Conservation (phyloP, 139 green algal genomes). For the Yamagishiella unicocca region DNA sequence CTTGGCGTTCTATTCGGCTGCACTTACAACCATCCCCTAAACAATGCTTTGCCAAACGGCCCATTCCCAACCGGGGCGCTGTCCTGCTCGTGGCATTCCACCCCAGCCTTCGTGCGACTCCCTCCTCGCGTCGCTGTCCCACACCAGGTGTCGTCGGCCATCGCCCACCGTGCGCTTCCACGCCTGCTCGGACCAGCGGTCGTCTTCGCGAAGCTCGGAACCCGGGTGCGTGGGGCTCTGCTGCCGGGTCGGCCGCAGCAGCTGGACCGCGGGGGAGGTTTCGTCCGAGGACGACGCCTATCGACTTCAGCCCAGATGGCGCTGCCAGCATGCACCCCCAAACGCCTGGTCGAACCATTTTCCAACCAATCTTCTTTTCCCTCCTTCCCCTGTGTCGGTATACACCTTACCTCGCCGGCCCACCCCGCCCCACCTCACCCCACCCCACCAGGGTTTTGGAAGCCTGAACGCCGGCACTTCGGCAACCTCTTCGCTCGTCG, state of each 20-base stretch:
- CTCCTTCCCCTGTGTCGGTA: too few species aligned
- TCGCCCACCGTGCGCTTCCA: background rate
- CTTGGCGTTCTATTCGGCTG: too few species aligned
- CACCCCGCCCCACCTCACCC: background rate
- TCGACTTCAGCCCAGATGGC: background rate
- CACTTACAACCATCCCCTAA: too few species aligned
- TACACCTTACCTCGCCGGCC: background rate
- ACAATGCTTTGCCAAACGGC: too few species aligned
- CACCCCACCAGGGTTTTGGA: slow-evolving; percentile 22
- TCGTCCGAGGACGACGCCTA: background rate
- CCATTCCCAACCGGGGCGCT: too few species aligned
- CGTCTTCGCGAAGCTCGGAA: slow-evolving; percentile 22
- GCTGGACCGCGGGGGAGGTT: too few species aligned
- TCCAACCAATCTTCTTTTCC: too few species aligned
- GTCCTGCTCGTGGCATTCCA: too few species aligned
- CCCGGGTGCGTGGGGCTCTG: background rate
- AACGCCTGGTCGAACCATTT: too few species aligned
- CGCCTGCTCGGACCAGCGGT: background rate
- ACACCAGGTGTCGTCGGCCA: slow-evolving; percentile 13
- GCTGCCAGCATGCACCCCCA: too few species aligned
- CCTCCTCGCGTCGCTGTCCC: too few species aligned
- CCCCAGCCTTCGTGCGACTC: too few species aligned
- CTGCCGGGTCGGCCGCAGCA: background rate
- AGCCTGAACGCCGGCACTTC: slow-evolving; percentile 6
- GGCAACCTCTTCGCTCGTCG: background rate